Evolutionary conservation across 192 early-diverging fungal species (phyloP).

Genomic region (Coemansia erecta): DNA sequence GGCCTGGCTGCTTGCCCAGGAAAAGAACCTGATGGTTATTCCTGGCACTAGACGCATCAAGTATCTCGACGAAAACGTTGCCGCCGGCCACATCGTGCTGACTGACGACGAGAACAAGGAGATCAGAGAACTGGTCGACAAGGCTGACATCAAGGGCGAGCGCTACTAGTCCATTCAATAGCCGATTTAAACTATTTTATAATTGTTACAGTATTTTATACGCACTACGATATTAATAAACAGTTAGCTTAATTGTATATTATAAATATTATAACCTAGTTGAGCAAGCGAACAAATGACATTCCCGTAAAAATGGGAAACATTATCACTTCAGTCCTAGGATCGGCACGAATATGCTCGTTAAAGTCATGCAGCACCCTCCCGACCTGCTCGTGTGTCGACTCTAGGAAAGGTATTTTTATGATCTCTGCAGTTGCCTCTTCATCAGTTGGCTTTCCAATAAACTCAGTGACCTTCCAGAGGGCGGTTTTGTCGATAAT

Average conservation of each 20-base stretch:
- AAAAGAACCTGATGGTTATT: not conserved
- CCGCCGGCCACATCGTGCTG: not conserved
- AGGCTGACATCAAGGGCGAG: too few species aligned
- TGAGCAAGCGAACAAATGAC: conserved; percentile 19
- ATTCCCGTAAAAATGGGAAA: conserved; percentile 58
- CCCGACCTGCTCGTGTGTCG: not conserved
- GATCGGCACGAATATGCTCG: conserved; percentile 59
- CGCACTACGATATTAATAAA: not conserved
- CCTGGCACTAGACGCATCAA: not conserved
- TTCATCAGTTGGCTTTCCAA: conserved; percentile 11
- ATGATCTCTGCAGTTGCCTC: conserved; percentile 12
- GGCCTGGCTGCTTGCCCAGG: not conserved
- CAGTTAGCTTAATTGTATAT: not conserved
- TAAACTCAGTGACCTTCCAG: conserved; percentile 15
- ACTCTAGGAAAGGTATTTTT: conserved; percentile 4
- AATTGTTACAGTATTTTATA: too few species aligned
- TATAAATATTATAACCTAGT: not conserved
- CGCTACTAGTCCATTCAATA: not conserved
- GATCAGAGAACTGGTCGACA: too few species aligned
- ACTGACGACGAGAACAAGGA: too few species aligned
- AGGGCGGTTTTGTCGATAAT: conserved; percentile 63
- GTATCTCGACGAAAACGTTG: conserved; percentile 7
- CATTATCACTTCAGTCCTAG: conserved; percentile 57
- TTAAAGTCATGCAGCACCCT: conserved; percentile 59
- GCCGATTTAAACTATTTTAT: not conserved